phyloP scores from a whole-genome alignment of 805 yeast genomes.

The Geotrichum ghanense region DNA sequence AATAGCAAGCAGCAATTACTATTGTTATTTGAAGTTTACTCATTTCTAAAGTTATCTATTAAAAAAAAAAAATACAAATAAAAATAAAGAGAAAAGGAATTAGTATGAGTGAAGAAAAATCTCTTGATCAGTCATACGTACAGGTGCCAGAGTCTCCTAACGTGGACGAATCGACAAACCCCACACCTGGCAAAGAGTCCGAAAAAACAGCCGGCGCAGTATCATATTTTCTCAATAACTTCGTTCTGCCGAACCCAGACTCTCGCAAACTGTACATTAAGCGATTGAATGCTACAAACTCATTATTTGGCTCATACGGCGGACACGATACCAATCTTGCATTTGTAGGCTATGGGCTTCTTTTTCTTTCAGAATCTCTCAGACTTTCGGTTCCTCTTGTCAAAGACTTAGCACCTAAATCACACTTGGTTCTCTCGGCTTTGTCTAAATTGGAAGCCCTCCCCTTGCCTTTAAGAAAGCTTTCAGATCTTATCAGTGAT shows the following conservation, averaged over 20 bases:
- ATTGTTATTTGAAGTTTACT: too few species aligned
- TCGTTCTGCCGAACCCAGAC: background rate
- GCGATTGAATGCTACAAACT: background rate
- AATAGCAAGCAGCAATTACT: too few species aligned
- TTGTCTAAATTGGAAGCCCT: background rate
- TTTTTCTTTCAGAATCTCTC: conserved; percentile 1
- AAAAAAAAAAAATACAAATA: too few species aligned
- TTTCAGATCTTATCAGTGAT: conserved; percentile 22
- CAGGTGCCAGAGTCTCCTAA: too few species aligned
- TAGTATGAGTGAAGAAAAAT: too few species aligned
- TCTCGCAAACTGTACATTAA: background rate
- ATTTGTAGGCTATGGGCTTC: background rate
- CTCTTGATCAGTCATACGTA: too few species aligned
- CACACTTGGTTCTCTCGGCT: background rate
- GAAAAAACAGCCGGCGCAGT: background rate
- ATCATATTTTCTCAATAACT: background rate
- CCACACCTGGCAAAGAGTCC: too few species aligned
- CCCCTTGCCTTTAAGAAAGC: background rate
- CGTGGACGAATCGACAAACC: too few species aligned
- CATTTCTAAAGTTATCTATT: too few species aligned
- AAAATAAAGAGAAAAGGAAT: too few species aligned
- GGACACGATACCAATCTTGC: background rate
- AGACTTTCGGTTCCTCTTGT: background rate
- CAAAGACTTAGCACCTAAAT: background rate
- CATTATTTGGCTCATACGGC: background rate